Percentiles rank a stretch among this genome's conserved stretches.
Evolutionary conservation across 192 early-diverging fungal genomes (phyloP).

Genomic region (Cetraspora pellucida): DNA sequence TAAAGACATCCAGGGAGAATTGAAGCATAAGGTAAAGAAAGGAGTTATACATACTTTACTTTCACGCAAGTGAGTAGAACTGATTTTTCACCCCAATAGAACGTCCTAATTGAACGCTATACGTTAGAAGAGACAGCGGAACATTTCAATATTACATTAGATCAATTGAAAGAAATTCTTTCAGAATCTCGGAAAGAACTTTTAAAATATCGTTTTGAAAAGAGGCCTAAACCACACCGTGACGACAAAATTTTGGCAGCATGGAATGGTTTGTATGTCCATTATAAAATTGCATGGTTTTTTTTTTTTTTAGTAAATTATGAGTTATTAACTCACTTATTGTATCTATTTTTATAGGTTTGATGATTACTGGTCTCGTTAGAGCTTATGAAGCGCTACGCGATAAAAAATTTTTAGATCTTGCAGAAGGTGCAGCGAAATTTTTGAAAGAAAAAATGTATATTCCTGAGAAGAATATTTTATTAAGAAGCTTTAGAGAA

Average conservation of each 20-base stretch:
- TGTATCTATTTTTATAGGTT: slow-evolving; percentile 33
- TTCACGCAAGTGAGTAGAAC: no score
- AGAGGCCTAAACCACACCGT: slow-evolving; percentile 56
- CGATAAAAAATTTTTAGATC: slow-evolving; percentile 37
- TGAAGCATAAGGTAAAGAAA: slow-evolving; percentile 51
- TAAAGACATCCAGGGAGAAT: slow-evolving; percentile 62
- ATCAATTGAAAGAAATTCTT: slow-evolving; percentile 40
- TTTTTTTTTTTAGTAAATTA: background rate
- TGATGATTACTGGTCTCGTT: slow-evolving; percentile 58
- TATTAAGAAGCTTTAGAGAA: slow-evolving; percentile 53
- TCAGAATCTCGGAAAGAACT: slow-evolving; percentile 42
- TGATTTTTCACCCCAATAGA: slow-evolving; percentile 35
- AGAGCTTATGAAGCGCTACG: slow-evolving; percentile 43
- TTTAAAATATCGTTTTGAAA: slow-evolving; percentile 41
- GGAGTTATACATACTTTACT: background rate
- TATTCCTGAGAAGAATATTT: slow-evolving; percentile 34
- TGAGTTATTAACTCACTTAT: background rate
- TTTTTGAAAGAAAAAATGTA: slow-evolving; percentile 56
- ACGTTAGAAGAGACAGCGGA: slow-evolving; percentile 46
- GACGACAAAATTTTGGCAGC: slow-evolving; percentile 66
- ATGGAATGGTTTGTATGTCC: slow-evolving; percentile 62
- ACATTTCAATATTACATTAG: slow-evolving; percentile 37
- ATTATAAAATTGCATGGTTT: no score
- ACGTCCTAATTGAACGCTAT: slow-evolving; percentile 55
- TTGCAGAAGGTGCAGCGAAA: slow-evolving; percentile 50